These are phyloP conservation scores for Amniculicola lignicola DNA, from an alignment of 495 filamentous ascomycete genomes.

Conservation along the genomic window DNA sequence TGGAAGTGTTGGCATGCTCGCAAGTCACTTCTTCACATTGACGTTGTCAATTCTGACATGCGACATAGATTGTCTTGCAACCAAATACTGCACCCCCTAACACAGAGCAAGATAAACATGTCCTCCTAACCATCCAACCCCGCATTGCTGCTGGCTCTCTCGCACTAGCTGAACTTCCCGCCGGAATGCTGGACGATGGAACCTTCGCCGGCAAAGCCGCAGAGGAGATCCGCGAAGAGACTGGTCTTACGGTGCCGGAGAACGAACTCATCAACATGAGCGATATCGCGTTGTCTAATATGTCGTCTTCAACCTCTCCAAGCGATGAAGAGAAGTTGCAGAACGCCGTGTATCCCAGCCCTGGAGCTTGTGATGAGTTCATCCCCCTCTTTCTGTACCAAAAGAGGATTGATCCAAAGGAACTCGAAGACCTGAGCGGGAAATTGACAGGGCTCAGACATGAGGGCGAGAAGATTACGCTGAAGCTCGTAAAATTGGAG, in stretches of 20 bases:
- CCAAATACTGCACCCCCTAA: slow-evolving; percentile 59
- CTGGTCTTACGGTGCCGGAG: slow-evolving; percentile 47
- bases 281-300: slow-evolving; percentile 44
- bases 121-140: slow-evolving; percentile 77
- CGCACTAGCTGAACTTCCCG: slow-evolving; percentile 74
- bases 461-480: slow-evolving; percentile 77
- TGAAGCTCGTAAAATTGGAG: slow-evolving; percentile 68
- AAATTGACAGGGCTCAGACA: slow-evolving; percentile 74
- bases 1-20: slow-evolving; percentile 77
- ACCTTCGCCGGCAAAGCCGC: slow-evolving; percentile 75
- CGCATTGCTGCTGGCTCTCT: slow-evolving; percentile 76
- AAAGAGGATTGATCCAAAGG: slow-evolving; percentile 59
- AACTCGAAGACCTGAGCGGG: slow-evolving; percentile 68
- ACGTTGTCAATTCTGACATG: slow-evolving; percentile 59
- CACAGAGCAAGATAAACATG: slow-evolving; percentile 58
- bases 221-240: slow-evolving; percentile 79
- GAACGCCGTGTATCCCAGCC: slow-evolving; percentile 66
- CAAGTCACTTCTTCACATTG: slow-evolving; percentile 45
- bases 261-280: slow-evolving; percentile 69
- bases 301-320: background rate
- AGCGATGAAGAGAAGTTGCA: slow-evolving; percentile 53
- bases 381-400: slow-evolving; percentile 75
- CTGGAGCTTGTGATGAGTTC: slow-evolving; percentile 82
- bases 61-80: slow-evolving; percentile 39
- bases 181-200: slow-evolving; percentile 80